These are phyloP conservation scores for Dicorynia guianensis DNA, from an alignment of 306 rosid genomes.

Conservation along the genomic window DNA sequence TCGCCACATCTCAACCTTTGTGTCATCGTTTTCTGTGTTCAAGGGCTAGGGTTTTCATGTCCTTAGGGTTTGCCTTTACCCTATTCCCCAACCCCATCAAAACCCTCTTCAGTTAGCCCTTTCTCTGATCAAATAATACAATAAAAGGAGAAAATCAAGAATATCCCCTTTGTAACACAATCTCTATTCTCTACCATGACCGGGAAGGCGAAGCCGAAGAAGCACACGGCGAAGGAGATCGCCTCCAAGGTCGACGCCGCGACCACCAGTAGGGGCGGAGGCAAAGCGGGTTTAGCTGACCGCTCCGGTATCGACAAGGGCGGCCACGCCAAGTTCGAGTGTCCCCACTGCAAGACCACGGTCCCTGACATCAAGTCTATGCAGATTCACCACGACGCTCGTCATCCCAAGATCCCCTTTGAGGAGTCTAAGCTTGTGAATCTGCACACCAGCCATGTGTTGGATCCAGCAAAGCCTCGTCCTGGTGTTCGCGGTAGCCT, in stretches of 20 bases:
- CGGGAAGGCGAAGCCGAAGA: constrained; percentile 99
- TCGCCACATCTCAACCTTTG: no score
- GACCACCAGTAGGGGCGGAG: constrained; percentile 93
- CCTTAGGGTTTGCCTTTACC: no score
- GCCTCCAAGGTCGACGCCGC: constrained; percentile 88
- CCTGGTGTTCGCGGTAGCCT: constrained; percentile 90
- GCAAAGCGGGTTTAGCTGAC: constrained; percentile 83
- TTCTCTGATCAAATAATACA: not conserved
- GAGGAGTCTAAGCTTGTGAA: constrained; percentile 73
- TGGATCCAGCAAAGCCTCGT: constrained; percentile 55
- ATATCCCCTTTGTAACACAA: not conserved
- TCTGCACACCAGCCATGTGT: constrained; percentile 47
- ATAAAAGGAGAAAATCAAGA: not conserved
- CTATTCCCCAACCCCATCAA: no score
- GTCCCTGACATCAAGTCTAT: constrained; percentile 90
- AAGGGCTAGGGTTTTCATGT: no score
- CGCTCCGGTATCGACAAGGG: constrained; percentile 79
- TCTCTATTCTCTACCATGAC: constrained; percentile 55
- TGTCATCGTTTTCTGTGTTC: no score
- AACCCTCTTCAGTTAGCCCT: no score
- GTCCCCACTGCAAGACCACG: constrained; percentile 88
- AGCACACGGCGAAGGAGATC: constrained; percentile 99
- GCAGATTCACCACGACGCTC: constrained; percentile 97
- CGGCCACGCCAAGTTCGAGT: constrained; percentile 94
- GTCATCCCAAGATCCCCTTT: constrained; percentile 81